Conservation (phyloP, 441 rosid species). For the Brassica balearica region DNA sequence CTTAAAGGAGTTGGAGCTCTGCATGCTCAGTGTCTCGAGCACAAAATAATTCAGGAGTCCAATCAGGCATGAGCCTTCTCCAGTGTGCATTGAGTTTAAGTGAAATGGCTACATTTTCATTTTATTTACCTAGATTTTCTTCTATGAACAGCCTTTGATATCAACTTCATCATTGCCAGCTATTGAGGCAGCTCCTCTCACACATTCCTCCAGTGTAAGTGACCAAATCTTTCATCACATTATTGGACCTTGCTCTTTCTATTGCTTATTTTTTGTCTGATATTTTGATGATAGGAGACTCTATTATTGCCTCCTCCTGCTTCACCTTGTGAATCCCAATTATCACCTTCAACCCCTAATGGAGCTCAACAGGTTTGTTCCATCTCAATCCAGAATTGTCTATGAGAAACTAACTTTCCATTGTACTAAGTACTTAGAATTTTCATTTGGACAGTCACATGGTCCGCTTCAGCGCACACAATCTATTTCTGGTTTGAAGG, state of each 20-base stretch:
- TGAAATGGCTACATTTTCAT: too few relatives aligned
- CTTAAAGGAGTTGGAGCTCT: slow-evolving; percentile 63
- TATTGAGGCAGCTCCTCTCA: too few relatives aligned
- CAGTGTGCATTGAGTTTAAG: too few relatives aligned
- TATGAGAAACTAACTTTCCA: slow-evolving; percentile 10
- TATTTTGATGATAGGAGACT: slow-evolving; percentile 48
- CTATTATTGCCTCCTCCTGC: slow-evolving; percentile 51
- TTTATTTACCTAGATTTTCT: neutral
- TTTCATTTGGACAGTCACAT: slow-evolving; percentile 47
- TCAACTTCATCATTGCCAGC: too few relatives aligned
- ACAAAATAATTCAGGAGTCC: slow-evolving; percentile 45
- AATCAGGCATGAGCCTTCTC: slow-evolving; percentile 57
- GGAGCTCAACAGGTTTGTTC: slow-evolving; percentile 59
- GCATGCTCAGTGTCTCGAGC: slow-evolving; percentile 53
- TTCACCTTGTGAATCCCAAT: slow-evolving; percentile 50
- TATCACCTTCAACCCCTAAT: slow-evolving; percentile 50
- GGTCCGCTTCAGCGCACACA: slow-evolving; percentile 43
- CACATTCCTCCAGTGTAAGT: too few relatives aligned
- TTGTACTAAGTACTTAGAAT: neutral
- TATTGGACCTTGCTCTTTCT: slow-evolving; percentile 1
- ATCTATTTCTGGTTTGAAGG: slow-evolving; percentile 52
- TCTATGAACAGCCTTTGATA: too few relatives aligned
- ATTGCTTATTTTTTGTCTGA: neutral
- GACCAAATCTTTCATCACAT: neutral
- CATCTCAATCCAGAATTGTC: neutral